Evolutionary conservation across 1,139 yeast genomes (phyloP).

Genomic region (Kluyveromyces marxianus): DNA sequence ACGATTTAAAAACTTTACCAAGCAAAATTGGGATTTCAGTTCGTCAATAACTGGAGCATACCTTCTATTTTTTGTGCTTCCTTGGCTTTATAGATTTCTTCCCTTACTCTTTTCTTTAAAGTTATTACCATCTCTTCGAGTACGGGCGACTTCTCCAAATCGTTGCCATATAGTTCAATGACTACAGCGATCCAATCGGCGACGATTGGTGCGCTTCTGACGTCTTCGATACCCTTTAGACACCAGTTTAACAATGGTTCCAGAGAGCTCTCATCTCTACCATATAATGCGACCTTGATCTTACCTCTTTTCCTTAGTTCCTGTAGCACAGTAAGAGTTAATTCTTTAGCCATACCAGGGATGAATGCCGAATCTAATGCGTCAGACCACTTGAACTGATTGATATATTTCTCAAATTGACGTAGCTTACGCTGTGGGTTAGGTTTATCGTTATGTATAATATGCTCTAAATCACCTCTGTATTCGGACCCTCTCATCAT

Average conservation of each 20-base stretch:
- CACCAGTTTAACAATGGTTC: conserved; percentile 88
- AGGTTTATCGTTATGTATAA: conserved; percentile 51
- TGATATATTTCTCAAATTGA: conserved; percentile 74
- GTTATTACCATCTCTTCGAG: conserved; percentile 63
- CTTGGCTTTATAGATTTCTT: conserved; percentile 69
- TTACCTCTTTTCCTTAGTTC: conserved; percentile 87
- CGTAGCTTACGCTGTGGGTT: conserved; percentile 53
- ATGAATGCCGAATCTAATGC: conserved; percentile 83
- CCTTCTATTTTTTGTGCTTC: conserved; percentile 90
- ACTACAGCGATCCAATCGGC: conserved; percentile 82
- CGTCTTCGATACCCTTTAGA: conserved; percentile 65
- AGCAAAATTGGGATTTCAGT: conserved; percentile 11
- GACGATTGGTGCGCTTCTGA: conserved; percentile 63
- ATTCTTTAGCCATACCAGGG: conserved; percentile 69
- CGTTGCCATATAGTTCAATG: conserved; percentile 67
- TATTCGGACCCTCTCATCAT: conserved; percentile 91
- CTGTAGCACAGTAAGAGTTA: conserved; percentile 70
- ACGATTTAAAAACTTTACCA: not conserved
- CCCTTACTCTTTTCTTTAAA: conserved; percentile 51
- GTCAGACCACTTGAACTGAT: conserved; percentile 86
- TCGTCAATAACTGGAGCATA: conserved; percentile 77
- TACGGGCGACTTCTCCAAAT: conserved; percentile 70
- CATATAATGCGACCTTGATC: conserved; percentile 65
- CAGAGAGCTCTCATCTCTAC: conserved; percentile 77
- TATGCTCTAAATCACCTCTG: conserved; percentile 80